Conservation (phyloP, 2,329 filamentous ascomycete species). For the Apiospora kogelbergensis region DNA sequence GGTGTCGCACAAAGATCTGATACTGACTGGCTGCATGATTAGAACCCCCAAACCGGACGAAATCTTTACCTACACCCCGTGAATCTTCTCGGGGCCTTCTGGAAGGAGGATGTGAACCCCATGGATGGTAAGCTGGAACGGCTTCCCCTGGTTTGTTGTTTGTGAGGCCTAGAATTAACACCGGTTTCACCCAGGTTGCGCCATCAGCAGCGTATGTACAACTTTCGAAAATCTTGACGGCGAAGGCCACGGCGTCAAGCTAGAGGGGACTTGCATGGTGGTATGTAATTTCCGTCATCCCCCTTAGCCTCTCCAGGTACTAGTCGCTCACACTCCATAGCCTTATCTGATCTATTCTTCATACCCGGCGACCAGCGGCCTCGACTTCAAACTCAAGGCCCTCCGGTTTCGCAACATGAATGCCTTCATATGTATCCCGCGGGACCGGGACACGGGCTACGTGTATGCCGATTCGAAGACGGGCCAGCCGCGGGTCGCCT, state of each 20-base stretch:
- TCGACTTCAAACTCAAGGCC: constrained; percentile 67
- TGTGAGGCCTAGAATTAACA: no score
- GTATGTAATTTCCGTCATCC: constrained; percentile 31
- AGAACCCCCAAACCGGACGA: constrained; percentile 75
- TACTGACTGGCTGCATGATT: constrained; percentile 7
- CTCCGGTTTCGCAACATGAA: constrained; percentile 68
- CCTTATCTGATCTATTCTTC: constrained; percentile 62
- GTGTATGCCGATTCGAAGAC: constrained; percentile 69
- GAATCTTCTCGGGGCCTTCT: constrained; percentile 55
- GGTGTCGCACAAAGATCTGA: neutral
- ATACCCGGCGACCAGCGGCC: constrained; percentile 62
- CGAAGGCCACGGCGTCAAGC: constrained; percentile 74
- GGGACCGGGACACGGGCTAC: constrained; percentile 72
- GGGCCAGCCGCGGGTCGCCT: constrained; percentile 64
- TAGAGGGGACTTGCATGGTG: constrained; percentile 73
- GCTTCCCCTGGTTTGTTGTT: constrained; percentile 53
- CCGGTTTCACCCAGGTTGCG: constrained; percentile 55
- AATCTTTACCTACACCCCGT: constrained; percentile 82
- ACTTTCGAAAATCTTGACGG: constrained; percentile 79
- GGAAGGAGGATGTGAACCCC: constrained; percentile 64
- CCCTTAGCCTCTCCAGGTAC: neutral
- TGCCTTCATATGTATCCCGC: constrained; percentile 68
- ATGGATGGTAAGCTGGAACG: constrained; percentile 52
- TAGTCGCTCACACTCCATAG: constrained; percentile 30
- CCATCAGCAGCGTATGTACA: constrained; percentile 73